Evolutionary conservation across 2,329 filamentous ascomycete species (phyloP).

Genomic region (Nemania sp.): DNA sequence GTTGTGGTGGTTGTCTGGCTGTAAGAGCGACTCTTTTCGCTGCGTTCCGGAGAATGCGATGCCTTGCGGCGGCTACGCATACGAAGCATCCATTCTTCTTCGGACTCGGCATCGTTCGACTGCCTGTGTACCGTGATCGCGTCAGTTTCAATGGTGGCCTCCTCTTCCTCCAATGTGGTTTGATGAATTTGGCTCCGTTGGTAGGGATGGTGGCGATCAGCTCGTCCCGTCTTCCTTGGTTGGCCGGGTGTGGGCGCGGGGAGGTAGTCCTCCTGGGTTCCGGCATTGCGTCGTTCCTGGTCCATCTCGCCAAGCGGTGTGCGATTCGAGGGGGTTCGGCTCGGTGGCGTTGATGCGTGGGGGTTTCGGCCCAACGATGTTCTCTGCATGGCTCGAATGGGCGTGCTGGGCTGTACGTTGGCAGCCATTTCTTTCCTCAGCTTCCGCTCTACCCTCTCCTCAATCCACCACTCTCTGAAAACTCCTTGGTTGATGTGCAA

Average conservation of each 20-base stretch:
- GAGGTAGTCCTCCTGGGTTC: constrained; percentile 87
- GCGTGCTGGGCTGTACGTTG: constrained; percentile 67
- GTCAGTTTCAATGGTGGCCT: constrained; percentile 70
- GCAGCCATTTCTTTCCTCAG: constrained; percentile 70
- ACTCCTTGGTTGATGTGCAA: constrained; percentile 95
- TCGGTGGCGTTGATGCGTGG: constrained; percentile 85
- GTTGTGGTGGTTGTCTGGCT: constrained; percentile 82
- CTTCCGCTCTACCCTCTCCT: constrained; percentile 82
- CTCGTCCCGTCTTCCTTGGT: constrained; percentile 86
- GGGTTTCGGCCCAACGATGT: constrained; percentile 68
- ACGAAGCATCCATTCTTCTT: constrained; percentile 85
- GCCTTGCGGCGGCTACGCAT: constrained; percentile 75
- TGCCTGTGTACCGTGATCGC: constrained; percentile 70
- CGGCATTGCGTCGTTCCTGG: constrained; percentile 76
- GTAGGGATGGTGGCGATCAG: constrained; percentile 82
- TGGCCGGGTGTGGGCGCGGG: constrained; percentile 96
- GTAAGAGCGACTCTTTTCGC: constrained; percentile 74
- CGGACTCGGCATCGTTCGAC: constrained; percentile 75
- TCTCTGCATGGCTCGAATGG: constrained; percentile 71
- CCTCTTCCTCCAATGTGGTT: constrained; percentile 62
- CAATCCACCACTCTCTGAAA: constrained; percentile 99
- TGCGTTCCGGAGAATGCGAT: constrained; percentile 71
- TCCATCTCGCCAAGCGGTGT: constrained; percentile 95
- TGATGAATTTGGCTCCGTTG: constrained; percentile 65
- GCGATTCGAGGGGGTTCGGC: constrained; percentile 78